A percentile compares a stretch with the other conserved stretches of the same genome.
Conservation (phyloP, 2,329 filamentous ascomycete species). For the Aspergillus hortae region DNA sequence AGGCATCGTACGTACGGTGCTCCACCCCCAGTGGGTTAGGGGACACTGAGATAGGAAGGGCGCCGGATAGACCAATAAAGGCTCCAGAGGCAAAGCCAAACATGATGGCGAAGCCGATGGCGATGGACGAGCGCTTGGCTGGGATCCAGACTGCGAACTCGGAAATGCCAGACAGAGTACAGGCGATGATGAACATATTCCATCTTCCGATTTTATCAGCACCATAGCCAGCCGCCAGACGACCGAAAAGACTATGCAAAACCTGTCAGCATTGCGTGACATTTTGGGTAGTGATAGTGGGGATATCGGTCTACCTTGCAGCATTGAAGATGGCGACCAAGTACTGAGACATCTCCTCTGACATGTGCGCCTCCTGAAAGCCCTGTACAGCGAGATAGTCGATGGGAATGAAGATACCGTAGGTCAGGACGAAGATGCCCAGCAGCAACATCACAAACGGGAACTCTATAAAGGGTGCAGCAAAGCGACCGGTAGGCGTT, state of each 20-base stretch:
- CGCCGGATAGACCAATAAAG: slow-evolving; percentile 42
- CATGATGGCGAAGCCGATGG: slow-evolving; percentile 59
- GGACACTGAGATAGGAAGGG: not conserved
- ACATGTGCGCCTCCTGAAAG: slow-evolving; percentile 33
- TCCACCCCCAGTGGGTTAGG: too few relatives aligned
- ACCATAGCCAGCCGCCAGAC: slow-evolving; percentile 50
- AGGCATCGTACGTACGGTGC: too few relatives aligned
- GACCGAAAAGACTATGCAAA: slow-evolving; percentile 46
- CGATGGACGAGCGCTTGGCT: slow-evolving; percentile 45
- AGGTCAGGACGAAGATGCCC: slow-evolving; percentile 38
- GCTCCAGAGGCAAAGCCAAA: slow-evolving; percentile 67
- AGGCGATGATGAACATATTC: slow-evolving; percentile 52
- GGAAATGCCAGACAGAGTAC: slow-evolving; percentile 41
- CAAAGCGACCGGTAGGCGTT: not conserved
- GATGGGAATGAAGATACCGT: slow-evolving; percentile 57
- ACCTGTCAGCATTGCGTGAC: not conserved
- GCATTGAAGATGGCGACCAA: slow-evolving; percentile 53
- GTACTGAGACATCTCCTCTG: slow-evolving; percentile 46
- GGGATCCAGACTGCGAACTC: slow-evolving; percentile 54
- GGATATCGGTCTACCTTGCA: slow-evolving; percentile 27
- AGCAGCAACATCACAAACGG: slow-evolving; percentile 10
- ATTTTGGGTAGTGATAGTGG: not conserved
- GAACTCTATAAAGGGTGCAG: slow-evolving; percentile 44
- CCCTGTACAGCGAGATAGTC: slow-evolving; percentile 41
- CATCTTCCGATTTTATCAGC: slow-evolving; percentile 55